Conservation (phyloP, 257 asterid genomes). For the Salvia rosmarinus region DNA sequence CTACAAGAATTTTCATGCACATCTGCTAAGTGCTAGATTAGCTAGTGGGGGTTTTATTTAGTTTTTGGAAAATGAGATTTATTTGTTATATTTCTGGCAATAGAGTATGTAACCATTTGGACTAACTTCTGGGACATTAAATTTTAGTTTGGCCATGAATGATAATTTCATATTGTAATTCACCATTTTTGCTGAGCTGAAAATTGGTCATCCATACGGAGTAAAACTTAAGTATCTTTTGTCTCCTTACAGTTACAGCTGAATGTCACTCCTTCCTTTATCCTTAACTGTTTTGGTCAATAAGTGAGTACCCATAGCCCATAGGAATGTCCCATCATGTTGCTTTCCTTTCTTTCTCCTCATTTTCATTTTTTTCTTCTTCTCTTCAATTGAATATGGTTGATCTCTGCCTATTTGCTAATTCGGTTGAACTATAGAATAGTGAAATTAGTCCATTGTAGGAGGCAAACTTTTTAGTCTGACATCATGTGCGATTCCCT, state of each 20-base stretch:
- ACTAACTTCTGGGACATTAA: background rate
- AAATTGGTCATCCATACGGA: background rate
- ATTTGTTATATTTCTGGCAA: background rate
- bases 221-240: background rate
- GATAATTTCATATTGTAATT: background rate
- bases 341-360: background rate
- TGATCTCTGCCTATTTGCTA: background rate
- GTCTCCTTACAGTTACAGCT: constrained; percentile 4
- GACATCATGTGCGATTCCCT: constrained; percentile 6
- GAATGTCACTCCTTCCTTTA: background rate
- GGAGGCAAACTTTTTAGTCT: background rate
- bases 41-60: background rate
- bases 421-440: constrained; percentile 9
- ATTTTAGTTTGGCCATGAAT: background rate
- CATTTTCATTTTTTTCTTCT: background rate
- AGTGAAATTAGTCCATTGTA: background rate
- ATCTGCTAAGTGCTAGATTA: constrained; percentile 8
- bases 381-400: background rate
- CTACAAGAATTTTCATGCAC: background rate
- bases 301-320: background rate
- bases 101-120: constrained; percentile 23
- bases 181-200: background rate
- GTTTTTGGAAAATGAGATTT: background rate
- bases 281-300: background rate
- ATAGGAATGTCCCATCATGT: background rate